Evolutionary conservation across 495 filamentous ascomycete species (phyloP).

Genomic region (Xylaria acuta): DNA sequence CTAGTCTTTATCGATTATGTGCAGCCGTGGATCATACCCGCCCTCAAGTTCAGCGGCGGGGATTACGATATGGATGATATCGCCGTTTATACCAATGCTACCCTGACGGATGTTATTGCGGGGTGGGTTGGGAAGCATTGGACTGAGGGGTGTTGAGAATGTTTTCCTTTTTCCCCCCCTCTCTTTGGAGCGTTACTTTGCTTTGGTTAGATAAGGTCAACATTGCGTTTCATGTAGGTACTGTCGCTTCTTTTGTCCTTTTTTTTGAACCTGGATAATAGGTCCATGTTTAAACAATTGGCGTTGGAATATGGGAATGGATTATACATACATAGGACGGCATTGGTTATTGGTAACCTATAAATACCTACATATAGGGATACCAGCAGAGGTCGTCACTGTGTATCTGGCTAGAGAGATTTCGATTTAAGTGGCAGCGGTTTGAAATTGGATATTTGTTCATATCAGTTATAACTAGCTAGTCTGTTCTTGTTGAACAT

Average conservation of each 20-base stretch:
- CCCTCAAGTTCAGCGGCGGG: constrained; percentile 70
- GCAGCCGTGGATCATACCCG: constrained; percentile 75
- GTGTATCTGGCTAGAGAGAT: no score
- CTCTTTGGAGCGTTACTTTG: background rate
- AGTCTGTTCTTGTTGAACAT: background rate
- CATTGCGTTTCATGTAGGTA: background rate
- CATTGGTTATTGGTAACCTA: background rate
- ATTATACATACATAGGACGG: background rate
- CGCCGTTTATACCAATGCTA: constrained; percentile 68
- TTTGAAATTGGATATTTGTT: background rate
- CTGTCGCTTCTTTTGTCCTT: background rate
- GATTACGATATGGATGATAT: constrained; percentile 66
- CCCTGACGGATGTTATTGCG: constrained; percentile 75
- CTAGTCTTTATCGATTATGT: constrained; percentile 93
- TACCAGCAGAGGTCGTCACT: background rate
- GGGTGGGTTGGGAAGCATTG: constrained; percentile 84
- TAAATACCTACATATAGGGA: background rate
- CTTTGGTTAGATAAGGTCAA: background rate
- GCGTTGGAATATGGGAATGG: background rate
- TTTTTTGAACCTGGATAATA: background rate
- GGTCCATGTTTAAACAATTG: background rate
- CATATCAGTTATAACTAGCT: background rate
- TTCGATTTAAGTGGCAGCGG: background rate
- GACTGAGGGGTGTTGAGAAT: constrained; percentile 60
- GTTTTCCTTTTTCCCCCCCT: background rate